A percentile compares a stretch with the other conserved stretches of the same genome.
Conservation (phyloP, 2,329 filamentous ascomycete species). For the Alternaria burnsii region DNA sequence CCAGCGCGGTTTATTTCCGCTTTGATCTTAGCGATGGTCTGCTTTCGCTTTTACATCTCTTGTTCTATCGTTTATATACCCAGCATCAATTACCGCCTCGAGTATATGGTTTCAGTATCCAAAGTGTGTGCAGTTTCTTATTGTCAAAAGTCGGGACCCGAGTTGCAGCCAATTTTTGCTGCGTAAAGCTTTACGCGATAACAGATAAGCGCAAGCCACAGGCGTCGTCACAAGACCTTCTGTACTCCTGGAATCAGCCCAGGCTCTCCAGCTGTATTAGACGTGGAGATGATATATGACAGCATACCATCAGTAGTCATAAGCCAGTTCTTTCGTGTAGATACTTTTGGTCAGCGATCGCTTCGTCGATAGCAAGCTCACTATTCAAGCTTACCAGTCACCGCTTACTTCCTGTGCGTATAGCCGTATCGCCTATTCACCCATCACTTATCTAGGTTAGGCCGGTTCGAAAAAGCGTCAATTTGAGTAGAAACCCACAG, state of each 20-base stretch:
- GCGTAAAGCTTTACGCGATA: neutral
- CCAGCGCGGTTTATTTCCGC: neutral
- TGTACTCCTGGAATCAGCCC: neutral
- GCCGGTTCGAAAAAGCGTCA: neutral
- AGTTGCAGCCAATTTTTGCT: constrained; percentile 1
- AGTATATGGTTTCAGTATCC: neutral
- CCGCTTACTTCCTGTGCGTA: neutral
- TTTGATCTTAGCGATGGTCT: neutral
- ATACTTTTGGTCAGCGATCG: neutral
- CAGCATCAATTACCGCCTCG: neutral
- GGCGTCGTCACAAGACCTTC: constrained; percentile 5
- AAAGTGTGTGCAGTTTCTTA: neutral
- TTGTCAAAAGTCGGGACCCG: neutral
- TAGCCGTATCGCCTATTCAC: neutral
- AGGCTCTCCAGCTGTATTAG: neutral
- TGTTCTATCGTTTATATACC: constrained; percentile 3
- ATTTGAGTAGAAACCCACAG: neutral
- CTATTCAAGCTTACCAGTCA: neutral
- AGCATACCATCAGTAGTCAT: neutral
- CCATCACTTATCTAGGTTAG: neutral
- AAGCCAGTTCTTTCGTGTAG: neutral
- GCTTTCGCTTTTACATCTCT: neutral
- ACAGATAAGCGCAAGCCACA: neutral
- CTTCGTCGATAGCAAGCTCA: neutral
- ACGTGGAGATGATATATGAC: neutral